Evolutionary conservation across 2,329 filamentous ascomycete species (phyloP).

Genomic region (Botrytis galanthina): DNA sequence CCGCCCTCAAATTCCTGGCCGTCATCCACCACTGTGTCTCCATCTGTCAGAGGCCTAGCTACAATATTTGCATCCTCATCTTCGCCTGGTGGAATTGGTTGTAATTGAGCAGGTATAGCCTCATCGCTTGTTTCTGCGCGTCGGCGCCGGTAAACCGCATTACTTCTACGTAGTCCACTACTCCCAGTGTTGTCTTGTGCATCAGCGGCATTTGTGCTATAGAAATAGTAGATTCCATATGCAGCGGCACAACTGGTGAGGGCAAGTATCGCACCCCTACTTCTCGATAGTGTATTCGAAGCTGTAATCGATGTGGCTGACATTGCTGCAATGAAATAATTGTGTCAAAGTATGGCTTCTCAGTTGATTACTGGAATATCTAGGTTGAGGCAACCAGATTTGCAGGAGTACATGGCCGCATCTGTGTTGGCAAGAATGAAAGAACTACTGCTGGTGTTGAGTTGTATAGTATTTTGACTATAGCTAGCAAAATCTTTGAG

Average conservation of each 20-base stretch:
- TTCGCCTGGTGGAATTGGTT: not conserved
- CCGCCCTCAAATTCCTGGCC: slow-evolving; percentile 27
- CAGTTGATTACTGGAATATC: not conserved
- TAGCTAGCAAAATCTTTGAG: not conserved
- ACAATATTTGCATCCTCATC: slow-evolving; percentile 37
- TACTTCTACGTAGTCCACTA: slow-evolving; percentile 57
- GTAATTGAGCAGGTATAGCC: not conserved
- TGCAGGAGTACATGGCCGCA: slow-evolving; percentile 3
- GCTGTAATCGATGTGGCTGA: slow-evolving; percentile 47
- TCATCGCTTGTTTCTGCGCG: slow-evolving; percentile 4
- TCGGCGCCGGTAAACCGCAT: slow-evolving; percentile 57
- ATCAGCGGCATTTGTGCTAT: slow-evolving; percentile 38
- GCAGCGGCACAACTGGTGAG: slow-evolving; percentile 55
- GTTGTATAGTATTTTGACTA: not conserved
- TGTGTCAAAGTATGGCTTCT: not conserved
- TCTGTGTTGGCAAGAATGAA: not conserved
- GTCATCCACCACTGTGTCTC: slow-evolving; percentile 38
- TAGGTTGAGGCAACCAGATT: slow-evolving; percentile 11
- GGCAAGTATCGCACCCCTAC: slow-evolving; percentile 54
- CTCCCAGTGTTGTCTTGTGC: not conserved
- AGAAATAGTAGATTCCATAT: slow-evolving; percentile 59
- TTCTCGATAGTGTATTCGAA: slow-evolving; percentile 53
- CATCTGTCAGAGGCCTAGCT: slow-evolving; percentile 34
- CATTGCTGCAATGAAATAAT: slow-evolving; percentile 25
- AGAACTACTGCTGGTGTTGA: not conserved